These are phyloP conservation scores for Leersia perrieri DNA, from an alignment of 176 grass and related monocot species.

Conservation along the genomic window DNA sequence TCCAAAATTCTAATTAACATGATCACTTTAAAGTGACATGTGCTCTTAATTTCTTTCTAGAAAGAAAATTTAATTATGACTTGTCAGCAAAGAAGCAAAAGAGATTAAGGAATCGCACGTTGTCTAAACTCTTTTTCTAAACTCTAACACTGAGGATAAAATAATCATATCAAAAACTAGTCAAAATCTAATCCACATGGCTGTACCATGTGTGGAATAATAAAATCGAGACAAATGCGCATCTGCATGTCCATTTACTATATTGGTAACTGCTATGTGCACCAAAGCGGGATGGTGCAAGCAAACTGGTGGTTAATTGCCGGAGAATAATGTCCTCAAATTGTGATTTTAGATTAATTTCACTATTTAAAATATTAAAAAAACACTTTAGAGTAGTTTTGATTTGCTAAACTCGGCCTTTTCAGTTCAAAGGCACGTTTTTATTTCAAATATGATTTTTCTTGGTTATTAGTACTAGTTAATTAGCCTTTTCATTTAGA, in stretches of 20 bases:
- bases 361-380: not conserved
- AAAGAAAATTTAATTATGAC: not conserved
- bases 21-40: not conserved
- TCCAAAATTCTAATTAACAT: not conserved
- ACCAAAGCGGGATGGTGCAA: not conserved
- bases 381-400: not conserved
- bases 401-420: too few species aligned
- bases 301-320: not conserved
- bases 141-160: not conserved
- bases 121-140: too few species aligned
- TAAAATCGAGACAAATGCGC: not conserved
- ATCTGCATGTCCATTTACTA: not conserved
- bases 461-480: too few species aligned
- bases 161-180: not conserved
- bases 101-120: not conserved
- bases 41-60: not conserved
- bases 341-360: not conserved
- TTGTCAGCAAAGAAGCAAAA: not conserved
- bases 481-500: too few species aligned
- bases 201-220: not conserved
- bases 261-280: not conserved
- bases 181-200: not conserved
- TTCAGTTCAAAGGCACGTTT: too few species aligned
- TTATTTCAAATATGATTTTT: not conserved
- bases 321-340: not conserved